Evolutionary conservation across 2,329 filamentous ascomycete genomes (phyloP).

Genomic region (Clarireedia monteithiana): DNA sequence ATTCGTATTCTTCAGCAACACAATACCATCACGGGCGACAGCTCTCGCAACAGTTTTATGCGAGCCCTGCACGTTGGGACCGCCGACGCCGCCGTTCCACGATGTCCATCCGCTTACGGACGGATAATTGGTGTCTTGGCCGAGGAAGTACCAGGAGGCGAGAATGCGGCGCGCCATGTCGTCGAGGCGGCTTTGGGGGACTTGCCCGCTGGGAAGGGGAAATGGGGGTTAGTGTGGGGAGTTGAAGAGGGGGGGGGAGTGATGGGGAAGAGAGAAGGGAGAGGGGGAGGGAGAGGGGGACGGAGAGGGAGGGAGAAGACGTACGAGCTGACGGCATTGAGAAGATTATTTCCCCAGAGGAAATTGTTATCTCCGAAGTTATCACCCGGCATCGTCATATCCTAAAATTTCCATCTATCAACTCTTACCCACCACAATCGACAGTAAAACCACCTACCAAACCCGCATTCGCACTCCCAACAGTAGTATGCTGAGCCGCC

Average conservation of each 20-base stretch:
- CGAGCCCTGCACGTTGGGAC: slow-evolving; percentile 44
- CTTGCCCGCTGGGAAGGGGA: slow-evolving; percentile 38
- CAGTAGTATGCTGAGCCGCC: slow-evolving; percentile 68
- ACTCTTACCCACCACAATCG: not conserved
- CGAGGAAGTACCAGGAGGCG: slow-evolving; percentile 51
- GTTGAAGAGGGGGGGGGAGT: slow-evolving; percentile 10
- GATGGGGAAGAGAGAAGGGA: slow-evolving; percentile 10
- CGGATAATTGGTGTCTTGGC: slow-evolving; percentile 42
- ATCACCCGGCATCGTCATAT: slow-evolving; percentile 76
- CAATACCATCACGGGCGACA: slow-evolving; percentile 48
- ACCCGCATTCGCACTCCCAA: slow-evolving; percentile 56
- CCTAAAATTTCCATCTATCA: slow-evolving; percentile 14
- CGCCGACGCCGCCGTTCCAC: slow-evolving; percentile 23
- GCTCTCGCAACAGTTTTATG: slow-evolving; percentile 56
- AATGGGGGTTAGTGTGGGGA: not conserved
- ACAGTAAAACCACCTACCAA: slow-evolving; percentile 36
- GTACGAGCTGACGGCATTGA: slow-evolving; percentile 39
- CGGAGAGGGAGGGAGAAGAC: not conserved
- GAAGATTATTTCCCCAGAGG: slow-evolving; percentile 48
- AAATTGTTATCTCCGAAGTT: slow-evolving; percentile 43
- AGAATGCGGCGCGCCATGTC: slow-evolving; percentile 61
- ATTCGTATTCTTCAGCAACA: slow-evolving; percentile 60
- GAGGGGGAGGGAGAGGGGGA: not conserved
- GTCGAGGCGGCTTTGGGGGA: slow-evolving; percentile 53
- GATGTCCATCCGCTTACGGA: slow-evolving; percentile 41